phyloP scores from a whole-genome alignment of 768 basidiomycete genomes.

The Rubroboletus satanas region DNA sequence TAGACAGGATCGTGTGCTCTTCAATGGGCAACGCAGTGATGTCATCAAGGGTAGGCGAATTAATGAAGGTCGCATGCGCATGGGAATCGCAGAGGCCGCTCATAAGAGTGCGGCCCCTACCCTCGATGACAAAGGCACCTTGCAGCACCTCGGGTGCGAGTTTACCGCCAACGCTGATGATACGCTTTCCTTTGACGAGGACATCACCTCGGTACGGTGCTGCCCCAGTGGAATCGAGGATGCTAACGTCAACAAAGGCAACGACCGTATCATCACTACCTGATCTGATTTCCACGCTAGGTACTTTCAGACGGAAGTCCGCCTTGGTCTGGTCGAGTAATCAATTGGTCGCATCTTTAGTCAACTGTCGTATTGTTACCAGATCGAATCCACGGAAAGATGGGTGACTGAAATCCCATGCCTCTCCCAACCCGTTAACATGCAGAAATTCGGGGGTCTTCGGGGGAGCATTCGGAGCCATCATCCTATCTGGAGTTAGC shows the following conservation, averaged over 20 bases:
- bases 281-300: constrained; percentile 23
- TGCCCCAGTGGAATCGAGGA: constrained; percentile 34
- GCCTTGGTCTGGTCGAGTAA: constrained; percentile 15
- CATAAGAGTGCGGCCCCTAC: constrained; percentile 34
- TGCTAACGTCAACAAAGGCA: constrained; percentile 31
- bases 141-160: constrained; percentile 19
- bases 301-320: constrained; percentile 21
- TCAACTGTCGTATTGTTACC: constrained; percentile 4
- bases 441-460: not conserved
- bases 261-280: constrained; percentile 17
- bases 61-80: constrained; percentile 32
- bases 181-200: constrained; percentile 30
- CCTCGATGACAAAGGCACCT: constrained; percentile 26
- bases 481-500: constrained; percentile 16
- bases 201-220: constrained; percentile 34
- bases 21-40: constrained; percentile 29
- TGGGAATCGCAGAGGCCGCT: constrained; percentile 37
- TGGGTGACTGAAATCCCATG: constrained; percentile 20
- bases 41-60: constrained; percentile 30
- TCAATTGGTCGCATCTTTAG: not conserved
- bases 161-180: constrained; percentile 27
- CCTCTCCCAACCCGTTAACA: constrained; percentile 24
- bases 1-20: constrained; percentile 32
- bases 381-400: constrained; percentile 24
- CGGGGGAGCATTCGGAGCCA: constrained; percentile 5